phyloP scores from a whole-genome alignment of 2,329 filamentous ascomycete genomes.

The Blastomyces parvus region DNA sequence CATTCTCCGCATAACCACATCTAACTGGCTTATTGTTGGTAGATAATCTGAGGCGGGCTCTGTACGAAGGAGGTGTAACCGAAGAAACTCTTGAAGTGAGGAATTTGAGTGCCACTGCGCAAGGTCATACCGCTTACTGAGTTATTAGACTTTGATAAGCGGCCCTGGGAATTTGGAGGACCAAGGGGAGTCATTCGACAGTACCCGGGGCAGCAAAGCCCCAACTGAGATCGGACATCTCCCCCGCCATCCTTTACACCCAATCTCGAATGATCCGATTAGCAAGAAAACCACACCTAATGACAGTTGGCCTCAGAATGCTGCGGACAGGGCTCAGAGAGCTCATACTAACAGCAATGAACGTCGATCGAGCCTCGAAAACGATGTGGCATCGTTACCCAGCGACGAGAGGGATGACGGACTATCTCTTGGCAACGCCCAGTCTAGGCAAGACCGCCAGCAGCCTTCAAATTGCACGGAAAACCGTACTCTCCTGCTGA shows the following conservation, averaged over 20 bases:
- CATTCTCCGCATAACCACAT: not conserved
- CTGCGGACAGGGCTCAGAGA: not conserved
- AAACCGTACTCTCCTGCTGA: conserved; percentile 44
- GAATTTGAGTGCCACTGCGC: conserved; percentile 10
- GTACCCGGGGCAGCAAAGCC: not conserved
- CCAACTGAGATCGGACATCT: not conserved
- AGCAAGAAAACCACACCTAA: not conserved
- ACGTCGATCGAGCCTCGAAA: conserved; percentile 17
- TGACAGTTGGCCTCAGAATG: not conserved
- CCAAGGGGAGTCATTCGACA: not conserved
- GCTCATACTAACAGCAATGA: not conserved
- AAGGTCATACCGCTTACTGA: conserved; percentile 13
- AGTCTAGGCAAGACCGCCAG: conserved; percentile 16
- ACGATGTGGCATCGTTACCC: conserved; percentile 20
- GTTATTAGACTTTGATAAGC: conserved; percentile 13
- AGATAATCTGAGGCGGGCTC: conserved; percentile 41
- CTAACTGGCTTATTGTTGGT: conserved; percentile 5
- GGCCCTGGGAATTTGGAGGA: conserved; percentile 6
- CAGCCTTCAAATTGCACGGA: conserved; percentile 15
- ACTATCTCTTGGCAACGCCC: conserved; percentile 12
- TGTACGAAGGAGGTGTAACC: conserved; percentile 44
- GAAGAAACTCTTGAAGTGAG: conserved; percentile 41
- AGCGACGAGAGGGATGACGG: conserved; percentile 22
- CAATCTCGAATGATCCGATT: not conserved
- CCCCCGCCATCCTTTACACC: not conserved